Evolutionary conservation across 2,329 filamentous ascomycete species (phyloP).

Genomic region (Catunica adiposa): DNA sequence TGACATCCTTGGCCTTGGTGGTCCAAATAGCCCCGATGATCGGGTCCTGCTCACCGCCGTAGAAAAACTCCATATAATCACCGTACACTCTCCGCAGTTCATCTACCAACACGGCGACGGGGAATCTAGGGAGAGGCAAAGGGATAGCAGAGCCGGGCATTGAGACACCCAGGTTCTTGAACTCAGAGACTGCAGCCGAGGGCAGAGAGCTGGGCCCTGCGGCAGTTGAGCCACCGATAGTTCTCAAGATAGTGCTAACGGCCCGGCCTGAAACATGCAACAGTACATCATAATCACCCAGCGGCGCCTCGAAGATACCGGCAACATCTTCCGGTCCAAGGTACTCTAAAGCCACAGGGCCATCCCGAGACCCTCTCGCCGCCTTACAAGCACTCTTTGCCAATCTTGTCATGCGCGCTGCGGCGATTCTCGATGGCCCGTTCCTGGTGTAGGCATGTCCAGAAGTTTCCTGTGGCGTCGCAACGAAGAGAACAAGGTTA

Average conservation of each 20-base stretch:
- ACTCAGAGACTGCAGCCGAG: slow-evolving; percentile 26
- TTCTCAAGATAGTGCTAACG: slow-evolving; percentile 27
- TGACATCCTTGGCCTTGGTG: slow-evolving; percentile 28
- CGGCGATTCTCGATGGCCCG: slow-evolving; percentile 63
- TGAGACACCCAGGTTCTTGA: slow-evolving; percentile 46
- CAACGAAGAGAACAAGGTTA: slow-evolving; percentile 62
- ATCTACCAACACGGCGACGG: slow-evolving; percentile 43
- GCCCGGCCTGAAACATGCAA: slow-evolving; percentile 49
- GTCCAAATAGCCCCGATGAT: slow-evolving; percentile 44
- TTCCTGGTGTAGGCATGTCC: slow-evolving; percentile 63
- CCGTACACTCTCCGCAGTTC: slow-evolving; percentile 54
- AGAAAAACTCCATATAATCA: slow-evolving; percentile 63
- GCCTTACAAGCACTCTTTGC: slow-evolving; percentile 58
- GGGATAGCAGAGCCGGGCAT: slow-evolving; percentile 10
- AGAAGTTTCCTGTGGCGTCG: slow-evolving; percentile 59
- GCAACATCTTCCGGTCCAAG: slow-evolving; percentile 20
- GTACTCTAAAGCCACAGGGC: slow-evolving; percentile 36
- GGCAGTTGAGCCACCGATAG: slow-evolving; percentile 21
- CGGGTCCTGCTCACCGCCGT: slow-evolving; percentile 40
- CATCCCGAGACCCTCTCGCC: slow-evolving; percentile 26
- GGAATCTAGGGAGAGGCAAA: slow-evolving; percentile 45
- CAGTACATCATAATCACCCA: slow-evolving; percentile 73
- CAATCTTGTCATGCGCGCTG: slow-evolving; percentile 64
- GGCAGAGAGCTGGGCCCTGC: slow-evolving; percentile 24
- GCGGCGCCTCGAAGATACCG: slow-evolving; percentile 52